Conservation (phyloP, 148 eudicot species). For the Polygonum aviculare region DNA sequence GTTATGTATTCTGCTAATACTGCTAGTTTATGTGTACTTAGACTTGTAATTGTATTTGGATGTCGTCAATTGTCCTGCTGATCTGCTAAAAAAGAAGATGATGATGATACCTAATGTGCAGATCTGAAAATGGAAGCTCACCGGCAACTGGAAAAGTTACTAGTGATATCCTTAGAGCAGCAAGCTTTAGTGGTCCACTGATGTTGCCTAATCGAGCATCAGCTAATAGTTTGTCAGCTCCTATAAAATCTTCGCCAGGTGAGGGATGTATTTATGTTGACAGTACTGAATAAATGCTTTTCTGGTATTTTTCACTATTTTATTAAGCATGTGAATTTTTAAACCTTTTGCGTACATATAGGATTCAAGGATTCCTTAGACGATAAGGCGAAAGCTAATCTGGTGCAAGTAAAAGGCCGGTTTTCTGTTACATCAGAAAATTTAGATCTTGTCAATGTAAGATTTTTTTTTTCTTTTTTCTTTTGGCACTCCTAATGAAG, state of each 20-base stretch:
- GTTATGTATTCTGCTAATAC: background rate
- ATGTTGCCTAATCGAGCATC: conserved; percentile 89
- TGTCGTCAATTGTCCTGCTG: background rate
- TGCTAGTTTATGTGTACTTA: background rate
- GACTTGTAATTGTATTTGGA: background rate
- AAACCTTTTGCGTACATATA: background rate
- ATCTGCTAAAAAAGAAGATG: background rate
- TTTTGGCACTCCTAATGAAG: background rate
- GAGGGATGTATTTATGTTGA: background rate
- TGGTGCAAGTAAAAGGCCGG: conserved; percentile 92
- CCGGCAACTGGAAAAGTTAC: conserved; percentile 33
- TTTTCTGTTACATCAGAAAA: conserved; percentile 96
- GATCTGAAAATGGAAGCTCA: conserved; percentile 63
- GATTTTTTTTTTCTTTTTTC: conserved; percentile 11
- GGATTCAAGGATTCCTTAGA: conserved; percentile 41
- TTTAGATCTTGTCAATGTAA: conserved; percentile 83
- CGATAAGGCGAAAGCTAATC: conserved; percentile 76
- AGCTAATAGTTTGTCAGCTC: conserved; percentile 96
- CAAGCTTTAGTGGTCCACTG: conserved; percentile 88
- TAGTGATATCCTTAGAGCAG: conserved; percentile 45
- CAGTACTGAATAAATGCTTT: background rate
- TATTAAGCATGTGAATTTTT: background rate
- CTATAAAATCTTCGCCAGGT: conserved; percentile 88
- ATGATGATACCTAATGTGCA: conserved; percentile 12
- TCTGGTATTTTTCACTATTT: background rate